Percentiles rank a stretch among this genome's conserved stretches.
phyloP scores from a whole-genome alignment of 2,329 filamentous ascomycete species.

The Xylaria hypoxylon region DNA sequence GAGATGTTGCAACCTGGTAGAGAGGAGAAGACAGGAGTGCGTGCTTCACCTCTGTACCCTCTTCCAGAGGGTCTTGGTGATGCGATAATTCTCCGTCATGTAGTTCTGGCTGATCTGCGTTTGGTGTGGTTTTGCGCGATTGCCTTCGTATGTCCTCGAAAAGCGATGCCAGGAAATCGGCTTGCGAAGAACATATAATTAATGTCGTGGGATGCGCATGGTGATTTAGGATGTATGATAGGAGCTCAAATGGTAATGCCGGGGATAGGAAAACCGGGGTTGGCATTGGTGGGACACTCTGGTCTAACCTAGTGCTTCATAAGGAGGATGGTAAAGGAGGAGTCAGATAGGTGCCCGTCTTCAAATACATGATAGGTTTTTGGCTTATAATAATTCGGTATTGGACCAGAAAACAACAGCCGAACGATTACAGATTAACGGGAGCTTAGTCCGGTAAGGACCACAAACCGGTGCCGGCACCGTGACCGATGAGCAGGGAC shows the following conservation, averaged over 20 bases:
- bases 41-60: slow-evolving; percentile 43
- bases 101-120: slow-evolving; percentile 35
- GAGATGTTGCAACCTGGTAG: slow-evolving; percentile 74
- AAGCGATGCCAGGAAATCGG: slow-evolving; percentile 73
- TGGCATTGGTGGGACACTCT: slow-evolving; percentile 37
- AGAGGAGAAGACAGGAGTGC: slow-evolving; percentile 73
- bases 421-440: slow-evolving; percentile 1
- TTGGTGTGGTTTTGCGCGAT: slow-evolving; percentile 22
- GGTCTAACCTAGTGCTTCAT: not conserved
- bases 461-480: slow-evolving; percentile 16
- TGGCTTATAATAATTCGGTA: not conserved
- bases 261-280: slow-evolving; percentile 61
- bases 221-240: slow-evolving; percentile 71
- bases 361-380: not conserved
- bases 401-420: not conserved
- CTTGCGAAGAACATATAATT: slow-evolving; percentile 75
- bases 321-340: not conserved
- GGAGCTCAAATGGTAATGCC: slow-evolving; percentile 68
- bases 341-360: no score
- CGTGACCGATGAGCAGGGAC: slow-evolving; percentile 4
- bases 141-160: slow-evolving; percentile 56
- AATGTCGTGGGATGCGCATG: slow-evolving; percentile 71
- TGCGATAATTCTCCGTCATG: slow-evolving; percentile 17
- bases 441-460: not conserved
- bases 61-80: not conserved